A percentile compares a stretch with the other conserved stretches of the same genome.
These are phyloP conservation scores for Benincasa hispida DNA, from an alignment of 306 rosid species.

Conservation along the genomic window DNA sequence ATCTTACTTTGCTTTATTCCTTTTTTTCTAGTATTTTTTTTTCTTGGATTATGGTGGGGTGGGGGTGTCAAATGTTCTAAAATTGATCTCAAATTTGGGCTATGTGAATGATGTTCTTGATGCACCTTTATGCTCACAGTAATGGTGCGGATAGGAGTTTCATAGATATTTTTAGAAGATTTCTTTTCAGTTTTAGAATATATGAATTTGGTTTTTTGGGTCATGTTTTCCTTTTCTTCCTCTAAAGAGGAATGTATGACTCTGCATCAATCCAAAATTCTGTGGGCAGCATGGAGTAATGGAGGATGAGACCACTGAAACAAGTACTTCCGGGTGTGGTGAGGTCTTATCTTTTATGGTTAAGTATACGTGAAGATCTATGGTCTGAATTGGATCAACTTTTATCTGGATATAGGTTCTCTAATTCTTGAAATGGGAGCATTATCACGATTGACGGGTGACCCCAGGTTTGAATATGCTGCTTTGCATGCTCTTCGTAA, in stretches of 20 bases:
- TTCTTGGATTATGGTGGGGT: background rate
- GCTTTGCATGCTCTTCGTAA: slow-evolving; percentile 85
- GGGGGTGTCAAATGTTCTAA: background rate
- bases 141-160: background rate
- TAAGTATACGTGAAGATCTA: slow-evolving; percentile 16
- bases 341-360: slow-evolving; percentile 47
- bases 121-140: background rate
- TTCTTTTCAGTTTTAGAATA: slow-evolving; percentile 18
- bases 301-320: slow-evolving; percentile 97
- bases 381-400: slow-evolving; percentile 20
- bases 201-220: slow-evolving; percentile 32
- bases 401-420: slow-evolving; percentile 51
- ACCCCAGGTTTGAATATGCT: slow-evolving; percentile 65
- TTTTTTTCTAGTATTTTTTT: background rate
- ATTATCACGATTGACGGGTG: slow-evolving; percentile 78
- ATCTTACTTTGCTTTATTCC: background rate
- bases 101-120: background rate
- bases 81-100: background rate
- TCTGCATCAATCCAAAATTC: slow-evolving; percentile 63
- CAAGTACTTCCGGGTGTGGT: slow-evolving; percentile 99
- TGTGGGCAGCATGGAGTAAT: slow-evolving; percentile 94
- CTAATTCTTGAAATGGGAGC: slow-evolving; percentile 99
- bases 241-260: slow-evolving; percentile 66
- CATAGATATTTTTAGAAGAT: slow-evolving; percentile 13
- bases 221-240: slow-evolving; percentile 25